A percentile compares a stretch with the other conserved stretches of the same genome.
These are phyloP conservation scores for Vigna reflexopilosa DNA, from an alignment of 306 rosid species.

Conservation along the genomic window DNA sequence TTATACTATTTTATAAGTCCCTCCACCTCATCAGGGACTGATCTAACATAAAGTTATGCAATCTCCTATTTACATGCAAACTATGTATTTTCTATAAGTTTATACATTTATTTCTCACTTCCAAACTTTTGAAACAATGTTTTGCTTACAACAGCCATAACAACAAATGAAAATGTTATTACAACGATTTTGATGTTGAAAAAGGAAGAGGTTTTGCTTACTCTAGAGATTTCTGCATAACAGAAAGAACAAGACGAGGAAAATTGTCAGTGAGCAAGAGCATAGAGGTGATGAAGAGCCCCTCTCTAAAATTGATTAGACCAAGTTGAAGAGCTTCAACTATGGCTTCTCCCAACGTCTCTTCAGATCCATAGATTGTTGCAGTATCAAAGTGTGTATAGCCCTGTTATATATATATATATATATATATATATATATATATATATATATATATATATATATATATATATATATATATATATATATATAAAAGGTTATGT, in stretches of 20 bases:
- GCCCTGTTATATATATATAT: background rate
- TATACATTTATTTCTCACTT: too few species aligned
- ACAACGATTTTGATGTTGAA: background rate
- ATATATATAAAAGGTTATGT: too few species aligned
- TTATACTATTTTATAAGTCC: too few species aligned
- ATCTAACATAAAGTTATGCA: too few species aligned
- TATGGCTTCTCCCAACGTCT: constrained; percentile 50
- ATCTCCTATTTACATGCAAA: too few species aligned
- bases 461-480: too few species aligned
- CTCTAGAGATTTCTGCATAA: constrained; percentile 42
- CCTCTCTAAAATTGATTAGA: constrained; percentile 39
- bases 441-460: too few species aligned
- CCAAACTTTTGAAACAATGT: too few species aligned
- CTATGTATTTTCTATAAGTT: too few species aligned
- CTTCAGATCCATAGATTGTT: constrained; percentile 42
- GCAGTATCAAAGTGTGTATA: constrained; percentile 50
- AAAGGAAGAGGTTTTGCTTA: background rate
- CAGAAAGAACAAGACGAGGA: constrained; percentile 48
- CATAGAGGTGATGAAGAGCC: constrained; percentile 51
- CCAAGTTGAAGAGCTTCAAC: constrained; percentile 47
- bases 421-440: too few species aligned
- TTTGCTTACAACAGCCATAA: background rate
- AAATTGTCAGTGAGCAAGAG: constrained; percentile 40
- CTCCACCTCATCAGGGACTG: too few species aligned
- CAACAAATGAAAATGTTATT: background rate